Percentiles rank a stretch among this genome's conserved stretches.
Conservation (phyloP, 768 basidiomycete genomes). For the Leccinum fibrillosum region DNA sequence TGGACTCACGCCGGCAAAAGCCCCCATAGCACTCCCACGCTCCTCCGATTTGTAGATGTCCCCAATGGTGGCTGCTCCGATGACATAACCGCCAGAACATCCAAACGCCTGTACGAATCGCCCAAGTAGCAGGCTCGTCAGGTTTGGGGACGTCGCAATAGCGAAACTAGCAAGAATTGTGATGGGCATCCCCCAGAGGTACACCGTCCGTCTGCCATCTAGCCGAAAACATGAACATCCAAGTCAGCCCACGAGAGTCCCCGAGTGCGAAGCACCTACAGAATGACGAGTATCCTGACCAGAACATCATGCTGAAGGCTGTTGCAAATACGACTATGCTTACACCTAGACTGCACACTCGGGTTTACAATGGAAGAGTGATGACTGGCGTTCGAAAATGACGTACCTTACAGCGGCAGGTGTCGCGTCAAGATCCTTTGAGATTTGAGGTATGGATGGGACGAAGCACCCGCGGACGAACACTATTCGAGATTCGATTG, state of each 20-base stretch:
- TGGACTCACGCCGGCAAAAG: slow-evolving; percentile 49
- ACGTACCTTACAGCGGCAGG: slow-evolving; percentile 54
- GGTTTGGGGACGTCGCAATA: slow-evolving; percentile 46
- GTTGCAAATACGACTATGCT: slow-evolving; percentile 34
- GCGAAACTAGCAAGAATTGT: slow-evolving; percentile 59
- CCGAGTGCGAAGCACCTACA: slow-evolving; percentile 32
- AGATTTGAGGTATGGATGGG: slow-evolving; percentile 72
- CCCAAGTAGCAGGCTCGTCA: slow-evolving; percentile 49
- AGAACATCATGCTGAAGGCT: slow-evolving; percentile 46
- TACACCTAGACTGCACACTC: slow-evolving; percentile 19
- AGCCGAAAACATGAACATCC: not conserved
- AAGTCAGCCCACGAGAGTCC: not conserved
- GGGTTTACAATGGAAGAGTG: slow-evolving; percentile 45
- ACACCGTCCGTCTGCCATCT: slow-evolving; percentile 68
- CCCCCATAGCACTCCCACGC: slow-evolving; percentile 56
- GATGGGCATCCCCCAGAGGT: slow-evolving; percentile 57
- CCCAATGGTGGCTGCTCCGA: slow-evolving; percentile 58
- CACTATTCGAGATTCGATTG: slow-evolving; percentile 38
- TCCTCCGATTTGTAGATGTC: slow-evolving; percentile 68
- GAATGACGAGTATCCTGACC: slow-evolving; percentile 50
- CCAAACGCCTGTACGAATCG: slow-evolving; percentile 68
- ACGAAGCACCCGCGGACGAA: slow-evolving; percentile 69
- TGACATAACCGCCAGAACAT: slow-evolving; percentile 51
- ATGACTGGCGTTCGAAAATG: not conserved
- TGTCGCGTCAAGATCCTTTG: slow-evolving; percentile 58